These are phyloP conservation scores for Colletotrichum abscissum DNA, from an alignment of 2,329 filamentous ascomycete species.

Conservation along the genomic window DNA sequence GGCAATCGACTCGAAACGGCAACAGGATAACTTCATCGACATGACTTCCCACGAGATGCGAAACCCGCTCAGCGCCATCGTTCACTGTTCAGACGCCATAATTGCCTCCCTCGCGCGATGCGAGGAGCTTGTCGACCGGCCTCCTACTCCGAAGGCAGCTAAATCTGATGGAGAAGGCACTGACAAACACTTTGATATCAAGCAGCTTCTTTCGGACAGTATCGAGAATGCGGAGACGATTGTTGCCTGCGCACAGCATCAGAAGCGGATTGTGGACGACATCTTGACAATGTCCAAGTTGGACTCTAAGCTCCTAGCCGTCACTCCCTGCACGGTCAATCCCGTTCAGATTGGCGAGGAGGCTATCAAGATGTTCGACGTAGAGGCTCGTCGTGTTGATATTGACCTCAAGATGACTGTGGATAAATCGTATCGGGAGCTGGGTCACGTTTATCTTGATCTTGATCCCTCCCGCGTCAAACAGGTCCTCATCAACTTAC, in stretches of 20 bases:
- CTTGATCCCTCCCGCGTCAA: slow-evolving; percentile 80
- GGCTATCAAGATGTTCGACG: slow-evolving; percentile 82
- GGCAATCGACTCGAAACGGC: slow-evolving; percentile 69
- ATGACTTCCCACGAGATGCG: slow-evolving; percentile 80
- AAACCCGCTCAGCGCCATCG: slow-evolving; percentile 78
- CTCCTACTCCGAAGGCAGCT: slow-evolving; percentile 12
- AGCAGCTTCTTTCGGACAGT: slow-evolving; percentile 65
- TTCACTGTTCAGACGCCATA: slow-evolving; percentile 81
- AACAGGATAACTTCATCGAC: slow-evolving; percentile 86
- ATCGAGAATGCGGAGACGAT: slow-evolving; percentile 84
- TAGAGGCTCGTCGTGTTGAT: slow-evolving; percentile 75
- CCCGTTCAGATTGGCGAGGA: slow-evolving; percentile 74
- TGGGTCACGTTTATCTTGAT: slow-evolving; percentile 72
- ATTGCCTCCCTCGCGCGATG: slow-evolving; percentile 60
- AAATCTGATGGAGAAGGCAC: slow-evolving; percentile 7
- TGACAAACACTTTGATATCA: slow-evolving; percentile 39
- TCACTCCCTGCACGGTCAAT: slow-evolving; percentile 77
- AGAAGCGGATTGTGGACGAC: slow-evolving; percentile 83
- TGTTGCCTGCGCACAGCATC: slow-evolving; percentile 80
- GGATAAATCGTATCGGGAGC: slow-evolving; percentile 68
- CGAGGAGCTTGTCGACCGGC: slow-evolving; percentile 50
- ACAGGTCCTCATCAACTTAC: slow-evolving; percentile 83
- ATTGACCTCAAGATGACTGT: slow-evolving; percentile 75
- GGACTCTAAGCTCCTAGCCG: slow-evolving; percentile 78
- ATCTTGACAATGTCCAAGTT: slow-evolving; percentile 80